Conservation (phyloP, 2,329 filamentous ascomycete genomes). For the Stachybotrys echinatus region DNA sequence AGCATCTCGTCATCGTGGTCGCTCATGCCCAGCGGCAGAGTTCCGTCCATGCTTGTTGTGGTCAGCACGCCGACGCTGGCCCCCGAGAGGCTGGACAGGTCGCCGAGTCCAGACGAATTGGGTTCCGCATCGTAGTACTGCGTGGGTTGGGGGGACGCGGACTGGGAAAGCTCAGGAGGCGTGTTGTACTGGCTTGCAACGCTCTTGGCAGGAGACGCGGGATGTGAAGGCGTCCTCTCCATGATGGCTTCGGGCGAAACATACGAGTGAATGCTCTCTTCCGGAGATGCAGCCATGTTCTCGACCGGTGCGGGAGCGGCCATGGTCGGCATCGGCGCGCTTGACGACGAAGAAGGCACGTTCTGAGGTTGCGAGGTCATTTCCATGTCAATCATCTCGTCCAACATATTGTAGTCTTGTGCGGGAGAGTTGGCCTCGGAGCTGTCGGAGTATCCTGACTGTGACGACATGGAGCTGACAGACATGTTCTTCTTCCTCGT, state of each 20-base stretch:
- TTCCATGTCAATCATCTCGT: slow-evolving; percentile 43
- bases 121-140: slow-evolving; percentile 43
- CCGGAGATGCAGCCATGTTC: slow-evolving; percentile 32
- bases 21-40: slow-evolving; percentile 25
- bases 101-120: slow-evolving; percentile 22
- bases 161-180: slow-evolving; percentile 56
- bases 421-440: slow-evolving; percentile 49
- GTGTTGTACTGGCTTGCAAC: slow-evolving; percentile 48
- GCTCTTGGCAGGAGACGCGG: slow-evolving; percentile 46
- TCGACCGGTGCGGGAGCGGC: slow-evolving; percentile 17
- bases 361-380: slow-evolving; percentile 19
- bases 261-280: slow-evolving; percentile 33
- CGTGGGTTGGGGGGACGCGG: slow-evolving; percentile 49
- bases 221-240: slow-evolving; percentile 29
- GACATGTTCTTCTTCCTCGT: slow-evolving; percentile 52
- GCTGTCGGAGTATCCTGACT: slow-evolving; percentile 52
- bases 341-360: slow-evolving; percentile 34
- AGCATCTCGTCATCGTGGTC: slow-evolving; percentile 40
- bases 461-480: slow-evolving; percentile 44
- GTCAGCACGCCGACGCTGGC: slow-evolving; percentile 22
- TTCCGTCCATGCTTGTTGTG: slow-evolving; percentile 25
- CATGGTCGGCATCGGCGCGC: slow-evolving; percentile 34
- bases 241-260: slow-evolving; percentile 42
- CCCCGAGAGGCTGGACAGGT: slow-evolving; percentile 21
- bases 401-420: slow-evolving; percentile 39